Base-by-base conservation (phyloP, 257 asterid genomes). In the Solanum ossicruentum region DNA sequence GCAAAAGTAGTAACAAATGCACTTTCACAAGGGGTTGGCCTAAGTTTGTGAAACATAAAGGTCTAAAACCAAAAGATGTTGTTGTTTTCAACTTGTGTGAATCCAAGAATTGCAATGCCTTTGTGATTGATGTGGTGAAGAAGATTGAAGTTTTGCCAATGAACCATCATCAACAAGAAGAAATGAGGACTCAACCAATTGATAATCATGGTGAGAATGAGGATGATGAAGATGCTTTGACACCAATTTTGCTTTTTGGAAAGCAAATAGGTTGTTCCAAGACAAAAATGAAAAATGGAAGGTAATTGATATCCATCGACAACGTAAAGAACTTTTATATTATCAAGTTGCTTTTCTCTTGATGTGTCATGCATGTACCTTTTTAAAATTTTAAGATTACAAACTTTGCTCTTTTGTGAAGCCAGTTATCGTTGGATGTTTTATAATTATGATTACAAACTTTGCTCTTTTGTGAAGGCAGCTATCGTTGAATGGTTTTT, bases 21-120 rank as follows among this genome's bases (percentile, higher is more conserved):
- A 97, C 90, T 43, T 92, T 95, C 87, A 93, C 98, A 0, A 87
- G 91, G 78, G 98, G 99, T 0, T 94, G 99, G 98, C 92, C 89
- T 47, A 65, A 90, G 5, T 94, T 92, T 77, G 95, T 90, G 1
- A 91, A 83, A 55, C 96, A 88, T 0, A 93, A 92, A 57, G 86
- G 87, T 13, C 23, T 95, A 54, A 90, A 47, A 26, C 83, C 94
- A 0, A 87, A 73, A 84, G 99, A 94, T 84, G 77, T 69, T 65
- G 86, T 93, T 43, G 60, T 91, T 28, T 93, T 95, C 83, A 89
- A 92, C 60, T 10, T 81, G 84, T 92, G 89, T 32, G 90, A 94
- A 84, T 83, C 81, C n/a, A 84, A 60, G 58, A 89, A 85, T 26
- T 87, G 55, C 70, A 86, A 86, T 1, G 1, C 86, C 43, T 84